These are phyloP conservation scores for Dryadomyces quercus-mongolicae DNA, from an alignment of 2,329 filamentous ascomycete species.

Conservation along the genomic window DNA sequence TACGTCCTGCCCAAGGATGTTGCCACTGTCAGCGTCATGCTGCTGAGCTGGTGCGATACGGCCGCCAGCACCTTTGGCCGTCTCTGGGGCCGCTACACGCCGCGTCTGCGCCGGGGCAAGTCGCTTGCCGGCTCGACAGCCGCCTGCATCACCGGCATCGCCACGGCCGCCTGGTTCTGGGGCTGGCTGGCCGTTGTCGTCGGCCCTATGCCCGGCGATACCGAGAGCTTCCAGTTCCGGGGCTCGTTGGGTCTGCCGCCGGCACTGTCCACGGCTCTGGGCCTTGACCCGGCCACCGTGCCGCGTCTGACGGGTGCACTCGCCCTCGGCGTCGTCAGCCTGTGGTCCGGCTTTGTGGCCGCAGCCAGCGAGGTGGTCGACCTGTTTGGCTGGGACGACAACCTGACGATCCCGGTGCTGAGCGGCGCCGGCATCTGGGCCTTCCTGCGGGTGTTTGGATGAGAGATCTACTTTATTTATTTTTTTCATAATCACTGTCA, in stretches of 20 bases:
- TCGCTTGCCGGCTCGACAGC: slow-evolving; percentile 81
- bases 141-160: slow-evolving; percentile 71
- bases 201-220: slow-evolving; percentile 54
- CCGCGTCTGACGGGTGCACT: slow-evolving; percentile 54
- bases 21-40: slow-evolving; percentile 74
- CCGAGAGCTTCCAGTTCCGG: slow-evolving; percentile 66
- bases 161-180: slow-evolving; percentile 78
- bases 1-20: slow-evolving; percentile 88
- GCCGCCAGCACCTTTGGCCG: slow-evolving; percentile 91
- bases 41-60: slow-evolving; percentile 96
- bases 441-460: slow-evolving; percentile 78
- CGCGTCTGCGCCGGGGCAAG: slow-evolving; percentile 74
- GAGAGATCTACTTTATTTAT: slow-evolving; percentile 16
- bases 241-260: slow-evolving; percentile 60
- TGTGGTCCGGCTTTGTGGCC: slow-evolving; percentile 81
- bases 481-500: not conserved
- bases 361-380: slow-evolving; percentile 85
- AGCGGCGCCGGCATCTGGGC: slow-evolving; percentile 83
- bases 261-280: slow-evolving; percentile 38
- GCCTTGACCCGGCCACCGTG: slow-evolving; percentile 40
- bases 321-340: slow-evolving; percentile 68
- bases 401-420: slow-evolving; percentile 87
- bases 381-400: slow-evolving; percentile 91
- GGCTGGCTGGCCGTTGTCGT: slow-evolving; percentile 65
- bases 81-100: slow-evolving; percentile 80